A percentile compares a stretch with the other conserved stretches of the same genome.
Conservation (phyloP, 2,329 filamentous ascomycete genomes). For the Aspergillus jensenii region DNA sequence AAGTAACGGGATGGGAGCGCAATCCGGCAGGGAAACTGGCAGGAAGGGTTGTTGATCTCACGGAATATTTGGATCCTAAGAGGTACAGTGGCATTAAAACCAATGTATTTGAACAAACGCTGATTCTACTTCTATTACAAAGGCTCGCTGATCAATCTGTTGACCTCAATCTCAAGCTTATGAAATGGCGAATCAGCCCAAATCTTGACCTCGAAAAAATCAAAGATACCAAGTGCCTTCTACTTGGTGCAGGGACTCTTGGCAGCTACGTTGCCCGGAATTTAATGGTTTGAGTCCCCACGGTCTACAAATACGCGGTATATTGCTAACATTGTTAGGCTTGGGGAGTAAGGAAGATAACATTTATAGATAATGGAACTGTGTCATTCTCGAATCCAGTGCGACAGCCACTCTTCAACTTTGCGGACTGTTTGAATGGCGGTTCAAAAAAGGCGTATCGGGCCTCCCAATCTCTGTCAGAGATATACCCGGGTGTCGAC, state of each 20-base stretch:
- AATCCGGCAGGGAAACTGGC: constrained; percentile 75
- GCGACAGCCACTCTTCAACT: constrained; percentile 87
- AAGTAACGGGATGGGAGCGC: constrained; percentile 93
- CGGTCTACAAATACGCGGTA: not conserved
- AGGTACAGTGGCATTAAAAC: constrained; percentile 41
- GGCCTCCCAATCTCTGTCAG: constrained; percentile 75
- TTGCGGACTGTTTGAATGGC: constrained; percentile 82
- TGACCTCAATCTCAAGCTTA: constrained; percentile 93
- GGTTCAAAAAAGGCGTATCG: constrained; percentile 79
- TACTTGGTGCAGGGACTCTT: constrained; percentile 88
- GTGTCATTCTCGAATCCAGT: constrained; percentile 98
- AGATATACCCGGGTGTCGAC: constrained; percentile 90
- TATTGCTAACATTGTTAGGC: constrained; percentile 46
- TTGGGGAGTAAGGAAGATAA: constrained; percentile 94
- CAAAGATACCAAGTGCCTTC: constrained; percentile 83
- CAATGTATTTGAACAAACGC: not conserved
- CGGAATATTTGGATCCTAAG: constrained; percentile 88
- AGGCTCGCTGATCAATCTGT: constrained; percentile 87
- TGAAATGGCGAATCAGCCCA: constrained; percentile 97
- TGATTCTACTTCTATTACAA: constrained; percentile 1
- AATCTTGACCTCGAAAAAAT: constrained; percentile 83
- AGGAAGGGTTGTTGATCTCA: constrained; percentile 75
- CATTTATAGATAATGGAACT: constrained; percentile 88
- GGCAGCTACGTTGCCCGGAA: constrained; percentile 92
- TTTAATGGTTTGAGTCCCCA: constrained; percentile 58